Evolutionary conservation across 176 grass and related monocot genomes (phyloP).

Genomic region (Oryza australiensis): DNA sequence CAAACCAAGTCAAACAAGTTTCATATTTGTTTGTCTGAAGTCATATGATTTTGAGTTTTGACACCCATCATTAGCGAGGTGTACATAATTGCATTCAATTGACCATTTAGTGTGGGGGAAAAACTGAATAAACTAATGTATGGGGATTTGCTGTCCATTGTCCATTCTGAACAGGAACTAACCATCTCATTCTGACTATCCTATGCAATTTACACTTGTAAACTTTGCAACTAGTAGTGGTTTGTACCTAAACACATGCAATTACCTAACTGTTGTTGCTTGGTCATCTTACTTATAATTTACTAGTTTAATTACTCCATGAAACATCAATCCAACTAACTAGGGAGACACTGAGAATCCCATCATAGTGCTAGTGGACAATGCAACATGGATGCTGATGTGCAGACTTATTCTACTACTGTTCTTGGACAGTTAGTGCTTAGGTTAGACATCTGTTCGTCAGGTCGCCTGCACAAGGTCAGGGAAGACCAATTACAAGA

Average conservation of each 20-base stretch:
- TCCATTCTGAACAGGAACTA: neutral
- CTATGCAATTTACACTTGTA: neutral
- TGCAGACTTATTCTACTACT: neutral
- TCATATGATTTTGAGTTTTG: slow-evolving; percentile 16
- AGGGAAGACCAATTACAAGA: neutral
- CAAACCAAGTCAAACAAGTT: neutral
- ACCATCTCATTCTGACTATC: neutral
- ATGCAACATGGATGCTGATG: neutral
- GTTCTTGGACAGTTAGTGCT: neutral
- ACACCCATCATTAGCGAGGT: neutral
- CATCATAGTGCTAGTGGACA: neutral
- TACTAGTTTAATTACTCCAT: neutral
- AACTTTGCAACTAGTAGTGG: neutral
- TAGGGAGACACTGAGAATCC: neutral
- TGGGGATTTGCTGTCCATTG: neutral
- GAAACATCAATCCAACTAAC: neutral
- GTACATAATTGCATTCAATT: neutral
- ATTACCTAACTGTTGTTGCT: neutral
- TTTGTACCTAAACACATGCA: neutral
- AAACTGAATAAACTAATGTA: neutral
- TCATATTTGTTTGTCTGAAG: neutral
- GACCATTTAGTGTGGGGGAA: neutral
- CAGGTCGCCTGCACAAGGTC: neutral
- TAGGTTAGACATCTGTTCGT: neutral
- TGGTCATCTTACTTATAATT: neutral